Percentiles rank a stretch among this genome's conserved stretches.
Evolutionary conservation across 768 basidiomycete genomes (phyloP).

Genomic region (Collybiopsis confluens): DNA sequence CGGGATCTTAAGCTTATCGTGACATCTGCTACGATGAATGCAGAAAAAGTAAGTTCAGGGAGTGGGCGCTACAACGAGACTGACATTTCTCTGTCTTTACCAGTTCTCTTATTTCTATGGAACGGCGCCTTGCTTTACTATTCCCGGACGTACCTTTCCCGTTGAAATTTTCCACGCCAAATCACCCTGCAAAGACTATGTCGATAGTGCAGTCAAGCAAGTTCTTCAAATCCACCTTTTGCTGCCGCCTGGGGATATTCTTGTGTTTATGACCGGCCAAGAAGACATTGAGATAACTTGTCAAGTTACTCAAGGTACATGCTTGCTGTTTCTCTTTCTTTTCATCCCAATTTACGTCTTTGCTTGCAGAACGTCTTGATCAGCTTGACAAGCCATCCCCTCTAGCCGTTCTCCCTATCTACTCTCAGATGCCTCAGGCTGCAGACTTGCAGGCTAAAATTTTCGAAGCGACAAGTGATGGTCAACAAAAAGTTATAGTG

Average conservation of each 20-base stretch:
- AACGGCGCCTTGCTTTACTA: conserved; percentile 91
- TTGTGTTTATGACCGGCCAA: conserved; percentile 99
- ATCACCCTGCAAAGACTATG: conserved; percentile 98
- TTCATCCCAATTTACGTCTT: too few species aligned
- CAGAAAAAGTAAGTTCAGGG: conserved; percentile 72
- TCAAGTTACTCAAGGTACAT: conserved; percentile 82
- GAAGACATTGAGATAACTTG: conserved; percentile 99
- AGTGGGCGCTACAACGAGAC: background rate
- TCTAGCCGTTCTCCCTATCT: conserved; percentile 92
- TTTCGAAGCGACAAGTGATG: conserved; percentile 91
- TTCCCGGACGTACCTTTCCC: conserved; percentile 92
- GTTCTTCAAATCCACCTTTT: conserved; percentile 95
- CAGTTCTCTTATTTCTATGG: conserved; percentile 96
- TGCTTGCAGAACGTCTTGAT: conserved; percentile 69
- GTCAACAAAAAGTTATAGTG: conserved; percentile 93
- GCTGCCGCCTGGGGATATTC: conserved; percentile 86
- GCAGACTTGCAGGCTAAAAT: conserved; percentile 98
- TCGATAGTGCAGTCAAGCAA: conserved; percentile 97
- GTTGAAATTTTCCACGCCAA: conserved; percentile 96
- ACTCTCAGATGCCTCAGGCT: conserved; percentile 99
- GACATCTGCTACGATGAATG: conserved; percentile 99
- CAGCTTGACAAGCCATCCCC: conserved; percentile 90
- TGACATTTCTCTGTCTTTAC: background rate
- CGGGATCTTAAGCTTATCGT: conserved; percentile 95
- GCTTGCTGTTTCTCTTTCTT: background rate